Percentiles rank a stretch among this genome's conserved stretches.
These are phyloP conservation scores for Apiospora rasikravindrae DNA, from an alignment of 2,329 filamentous ascomycete species.

Conservation along the genomic window DNA sequence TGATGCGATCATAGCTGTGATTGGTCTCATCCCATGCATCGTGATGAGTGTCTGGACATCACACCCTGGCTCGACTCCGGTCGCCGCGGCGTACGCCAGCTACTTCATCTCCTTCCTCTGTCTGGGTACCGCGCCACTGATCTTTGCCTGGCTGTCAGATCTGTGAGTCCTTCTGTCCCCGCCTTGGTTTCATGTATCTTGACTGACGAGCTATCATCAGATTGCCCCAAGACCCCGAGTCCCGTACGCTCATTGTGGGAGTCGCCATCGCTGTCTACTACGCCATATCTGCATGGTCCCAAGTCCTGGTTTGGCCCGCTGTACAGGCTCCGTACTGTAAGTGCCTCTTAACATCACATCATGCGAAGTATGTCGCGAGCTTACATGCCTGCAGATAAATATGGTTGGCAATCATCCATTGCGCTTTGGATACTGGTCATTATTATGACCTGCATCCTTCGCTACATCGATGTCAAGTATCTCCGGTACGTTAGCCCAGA, in stretches of 20 bases:
- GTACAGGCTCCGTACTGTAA: slow-evolving; percentile 54
- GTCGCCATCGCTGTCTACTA: slow-evolving; percentile 56
- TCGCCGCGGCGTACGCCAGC: slow-evolving; percentile 54
- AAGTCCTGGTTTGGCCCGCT: slow-evolving; percentile 58
- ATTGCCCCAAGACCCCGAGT: slow-evolving; percentile 54
- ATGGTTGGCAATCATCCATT: slow-evolving; percentile 54
- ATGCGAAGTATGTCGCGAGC: background rate
- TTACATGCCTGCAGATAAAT: slow-evolving; percentile 39
- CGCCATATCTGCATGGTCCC: slow-evolving; percentile 55
- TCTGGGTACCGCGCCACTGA: slow-evolving; percentile 56
- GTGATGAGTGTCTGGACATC: slow-evolving; percentile 61
- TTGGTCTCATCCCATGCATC: slow-evolving; percentile 53
- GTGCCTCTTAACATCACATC: slow-evolving; percentile 25
- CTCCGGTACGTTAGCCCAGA: slow-evolving; percentile 34
- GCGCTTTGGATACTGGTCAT: slow-evolving; percentile 51
- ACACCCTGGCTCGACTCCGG: slow-evolving; percentile 46
- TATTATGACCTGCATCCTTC: slow-evolving; percentile 49
- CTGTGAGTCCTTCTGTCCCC: slow-evolving; percentile 32
- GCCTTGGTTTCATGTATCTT: background rate
- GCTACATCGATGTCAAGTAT: slow-evolving; percentile 50
- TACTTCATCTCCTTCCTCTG: slow-evolving; percentile 56
- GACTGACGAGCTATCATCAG: slow-evolving; percentile 21
- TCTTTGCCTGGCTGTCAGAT: slow-evolving; percentile 58
- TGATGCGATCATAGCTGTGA: slow-evolving; percentile 36
- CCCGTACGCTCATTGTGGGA: slow-evolving; percentile 53